Conservation (phyloP, 2,329 filamentous ascomycete species). For the Penicillium decumbens region DNA sequence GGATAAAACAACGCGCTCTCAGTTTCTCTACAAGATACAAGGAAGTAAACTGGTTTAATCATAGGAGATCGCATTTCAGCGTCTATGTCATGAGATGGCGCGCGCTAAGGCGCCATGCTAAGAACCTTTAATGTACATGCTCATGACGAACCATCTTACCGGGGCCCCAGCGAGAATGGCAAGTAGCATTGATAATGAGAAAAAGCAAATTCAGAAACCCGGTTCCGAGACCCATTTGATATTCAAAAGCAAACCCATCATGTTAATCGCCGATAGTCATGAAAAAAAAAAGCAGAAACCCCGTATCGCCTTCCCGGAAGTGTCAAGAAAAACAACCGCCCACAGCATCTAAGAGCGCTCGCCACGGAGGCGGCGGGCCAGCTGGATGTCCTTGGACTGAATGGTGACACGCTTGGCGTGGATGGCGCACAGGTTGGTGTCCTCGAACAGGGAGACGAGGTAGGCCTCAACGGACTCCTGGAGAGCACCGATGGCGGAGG, state of each 20-base stretch:
- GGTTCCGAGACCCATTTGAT: conserved; percentile 38
- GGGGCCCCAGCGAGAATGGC: conserved; percentile 7
- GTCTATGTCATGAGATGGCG: conserved; percentile 35
- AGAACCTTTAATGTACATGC: conserved; percentile 35
- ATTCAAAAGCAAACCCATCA: conserved; percentile 42
- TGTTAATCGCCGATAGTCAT: conserved; percentile 42
- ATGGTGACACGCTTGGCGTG: conserved; percentile 99
- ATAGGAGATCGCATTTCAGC: conserved; percentile 31
- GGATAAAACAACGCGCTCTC: no score
- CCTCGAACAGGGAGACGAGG: conserved; percentile 95
- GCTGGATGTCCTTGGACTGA: conserved; percentile 89
- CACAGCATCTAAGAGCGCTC: conserved; percentile 67
- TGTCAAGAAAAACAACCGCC: conserved; percentile 31
- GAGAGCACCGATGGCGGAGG: conserved; percentile 90
- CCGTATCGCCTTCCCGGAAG: conserved; percentile 41
- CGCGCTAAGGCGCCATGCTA: conserved; percentile 28
- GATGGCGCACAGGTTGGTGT: conserved; percentile 97
- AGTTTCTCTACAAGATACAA: not conserved
- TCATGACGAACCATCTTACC: conserved; percentile 25
- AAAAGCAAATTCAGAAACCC: conserved; percentile 32
- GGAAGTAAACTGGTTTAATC: conserved; percentile 19
- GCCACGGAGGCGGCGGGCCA: conserved; percentile 89
- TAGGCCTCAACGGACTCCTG: conserved; percentile 99
- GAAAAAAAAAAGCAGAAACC: conserved; percentile 33
- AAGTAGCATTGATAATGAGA: conserved; percentile 32